Base-by-base conservation (phyloP, 2,329 filamentous ascomycete genomes). In the Aplosporella prunicola region DNA sequence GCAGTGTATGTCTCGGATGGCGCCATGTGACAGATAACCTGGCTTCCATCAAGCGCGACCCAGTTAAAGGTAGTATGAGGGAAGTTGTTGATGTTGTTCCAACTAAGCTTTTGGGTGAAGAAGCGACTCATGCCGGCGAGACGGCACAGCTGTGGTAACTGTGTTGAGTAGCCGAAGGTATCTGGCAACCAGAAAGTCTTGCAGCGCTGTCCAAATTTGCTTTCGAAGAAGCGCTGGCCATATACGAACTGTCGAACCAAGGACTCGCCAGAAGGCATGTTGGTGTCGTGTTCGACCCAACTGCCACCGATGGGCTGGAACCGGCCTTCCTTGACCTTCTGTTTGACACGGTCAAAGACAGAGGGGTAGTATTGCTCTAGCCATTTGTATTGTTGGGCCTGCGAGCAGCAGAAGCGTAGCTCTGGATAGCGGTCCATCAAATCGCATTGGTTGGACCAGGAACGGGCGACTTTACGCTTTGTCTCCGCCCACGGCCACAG, bases 61-160 rank as follows among this genome's bases (percentile, higher is more conserved):
- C 91, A 98, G 61, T 94, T 94, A 71, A 98, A 98, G 0, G 91
- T 96, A 5, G 91, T 96, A 56, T 96, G 91, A 0, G 91, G 91
- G 64, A 96, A 98, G 55, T 83, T 93, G 66, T 96, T 96, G 72
- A 96, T 96, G 58, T 96, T 96, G 68, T 96, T 96, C 91, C 91
- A 98, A 68, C 89, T 96, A 42, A 98, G 70, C 66, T 98, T 98
- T 61, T 98, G 91, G 0, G 91, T 98, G 53, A 98, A 82, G 68
- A 98, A 98, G 22, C 89, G 78, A 41, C 76, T 83, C 91, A 98
- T 96, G 14, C 87, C 89, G n/a, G 91, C 83, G 18, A 95, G 68
- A 3, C 89, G 82, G 56, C 87, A 96, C 27, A 98, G 69, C 55
- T 98, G 91, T 9, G 91, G 91, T 27, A 98, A 73, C 61, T 98